These are phyloP conservation scores for Schizochytrium sp. DNA, from an alignment of 108 stramenopile species.

Conservation along the genomic window DNA sequence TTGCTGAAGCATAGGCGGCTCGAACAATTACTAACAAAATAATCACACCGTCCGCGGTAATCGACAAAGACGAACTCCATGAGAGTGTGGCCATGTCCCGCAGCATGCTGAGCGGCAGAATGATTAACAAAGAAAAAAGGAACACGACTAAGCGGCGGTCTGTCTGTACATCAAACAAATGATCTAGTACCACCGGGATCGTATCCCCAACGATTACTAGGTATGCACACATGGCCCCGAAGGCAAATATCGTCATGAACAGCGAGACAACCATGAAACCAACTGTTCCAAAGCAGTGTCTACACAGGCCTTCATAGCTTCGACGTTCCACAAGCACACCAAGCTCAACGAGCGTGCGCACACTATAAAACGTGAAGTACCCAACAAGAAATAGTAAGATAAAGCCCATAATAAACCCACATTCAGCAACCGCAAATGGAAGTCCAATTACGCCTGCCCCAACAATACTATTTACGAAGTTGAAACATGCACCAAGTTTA, in stretches of 20 bases:
- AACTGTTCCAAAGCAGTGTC: slow-evolving; percentile 61
- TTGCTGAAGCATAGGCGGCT: background rate
- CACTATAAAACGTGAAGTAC: slow-evolving; percentile 63
- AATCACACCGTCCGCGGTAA: slow-evolving; percentile 65
- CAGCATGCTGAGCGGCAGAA: slow-evolving; percentile 68
- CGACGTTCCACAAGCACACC: slow-evolving; percentile 65
- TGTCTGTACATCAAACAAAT: background rate
- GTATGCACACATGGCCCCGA: slow-evolving; percentile 74
- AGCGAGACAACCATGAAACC: slow-evolving; percentile 66
- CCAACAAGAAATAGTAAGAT: slow-evolving; percentile 63
- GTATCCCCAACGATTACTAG: slow-evolving; percentile 71
- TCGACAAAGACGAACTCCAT: slow-evolving; percentile 65
- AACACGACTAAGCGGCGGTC: slow-evolving; percentile 37
- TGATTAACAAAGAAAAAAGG: slow-evolving; percentile 38
- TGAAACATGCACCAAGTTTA: slow-evolving; percentile 62
- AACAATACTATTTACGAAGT: slow-evolving; percentile 75
- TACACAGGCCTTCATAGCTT: slow-evolving; percentile 73
- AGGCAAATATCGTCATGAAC: slow-evolving; percentile 69
- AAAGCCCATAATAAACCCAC: slow-evolving; percentile 62
- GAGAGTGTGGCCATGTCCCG: slow-evolving; percentile 63
- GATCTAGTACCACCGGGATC: slow-evolving; percentile 12
- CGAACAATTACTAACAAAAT: slow-evolving; percentile 45
- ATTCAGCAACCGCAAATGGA: slow-evolving; percentile 72
- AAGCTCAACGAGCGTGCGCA: slow-evolving; percentile 67
- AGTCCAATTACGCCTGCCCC: slow-evolving; percentile 77